Evolutionary conservation across 106 monocot species (phyloP), one percentile per base, ranked within the genome.

Genomic region (Cymbidium sinense): DNA sequence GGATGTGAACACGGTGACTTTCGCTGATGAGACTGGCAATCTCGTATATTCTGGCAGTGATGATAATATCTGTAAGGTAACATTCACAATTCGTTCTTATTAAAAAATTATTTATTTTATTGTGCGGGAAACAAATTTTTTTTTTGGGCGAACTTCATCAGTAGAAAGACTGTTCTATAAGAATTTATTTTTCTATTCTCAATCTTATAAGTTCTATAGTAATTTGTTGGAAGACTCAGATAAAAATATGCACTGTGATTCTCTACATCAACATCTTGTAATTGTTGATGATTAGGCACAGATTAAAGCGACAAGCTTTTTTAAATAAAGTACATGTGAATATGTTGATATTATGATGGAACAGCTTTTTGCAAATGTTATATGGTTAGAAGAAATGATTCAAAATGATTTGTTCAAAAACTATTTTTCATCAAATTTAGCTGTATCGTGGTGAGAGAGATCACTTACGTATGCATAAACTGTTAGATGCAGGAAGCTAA

Each of bases 11-110:
- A 85, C 93, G 31, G 96, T 91, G 34, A 85, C 91, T 37, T 98
- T 94, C 87, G 93, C 91, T 77, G 96, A 98, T 86, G 96, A 94
- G 77, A 89, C 89, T 76, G 90, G 96, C 17, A 84, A 93, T 81
- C 58, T 96, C 43, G 79, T 96, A 73, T 96, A 90, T 76, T 98
- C 96, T 52, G 96, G 96, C 21, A 92, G 93, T 78, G 93, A 98
- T 83, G 96, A 98, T 81, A 79, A 78, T 61, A 78, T 98, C 9
- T 93, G 93, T 77, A 98, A 98, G 93, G 96, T 98, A 87, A 80
- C 37, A 52, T 80, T 37, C 5, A 18, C 5, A 15, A 25, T 3
- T 33, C 18, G 21, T 23, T 18, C 25, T 8, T 43, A 43, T 12
- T 23, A 3, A 25, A 73, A 35, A 33, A 19, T 36, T 43, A 8